Evolutionary conservation across 108 stramenopile species (phyloP), one percentile per base, ranked within the genome.

Genomic region (Fragilaria radians): DNA sequence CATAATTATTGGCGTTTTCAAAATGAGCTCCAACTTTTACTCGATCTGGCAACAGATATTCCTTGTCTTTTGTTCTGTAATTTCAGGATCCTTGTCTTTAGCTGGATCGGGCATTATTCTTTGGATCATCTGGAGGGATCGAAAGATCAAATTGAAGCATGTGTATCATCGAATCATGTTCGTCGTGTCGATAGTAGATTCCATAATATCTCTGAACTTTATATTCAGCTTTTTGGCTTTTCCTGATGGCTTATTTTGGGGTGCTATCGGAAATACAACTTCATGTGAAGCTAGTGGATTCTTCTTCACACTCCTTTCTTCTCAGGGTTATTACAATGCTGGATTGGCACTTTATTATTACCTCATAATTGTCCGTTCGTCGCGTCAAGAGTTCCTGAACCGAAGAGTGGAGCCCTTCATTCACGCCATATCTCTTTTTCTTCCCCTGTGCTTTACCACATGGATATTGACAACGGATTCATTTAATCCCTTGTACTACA

Each of bases 281-380:
- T 68, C 76, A 0, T 84, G 83, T 46, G 63, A 65, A 3, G 77
- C 76, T 1, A 74, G 78, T 32, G 85, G 80, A 19, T 87, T 83
- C 54, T 83, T 87, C 11, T 11, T 14, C 36, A 42, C 14, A 42
- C 14, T 42, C 14, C 11, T 7, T 14, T 7, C 36, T 7, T 42
- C 36, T 42, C 36, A 11, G 14, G 11, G 7, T 42, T 14, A 7
- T 14, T 42, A 42, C 14, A 42, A 7, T 42, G 7, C 14, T 42
- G 36, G 36, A 11, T 14, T 42, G 36, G 36, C 36, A 42, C 7
- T 42, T 42, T 42, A 42, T 14, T 42, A 42, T 42, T 14, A 11
- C 11, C 36, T 42, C 11, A 42, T 42, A 11, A 42, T 42, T 42
- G 11, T 7, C 36, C 14, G 14, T 42, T 7, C 11, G 36, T 11